Percentiles rank a stretch among this genome's conserved stretches.
Conservation (phyloP, 441 rosid species). For the Euphorbia corollata region DNA sequence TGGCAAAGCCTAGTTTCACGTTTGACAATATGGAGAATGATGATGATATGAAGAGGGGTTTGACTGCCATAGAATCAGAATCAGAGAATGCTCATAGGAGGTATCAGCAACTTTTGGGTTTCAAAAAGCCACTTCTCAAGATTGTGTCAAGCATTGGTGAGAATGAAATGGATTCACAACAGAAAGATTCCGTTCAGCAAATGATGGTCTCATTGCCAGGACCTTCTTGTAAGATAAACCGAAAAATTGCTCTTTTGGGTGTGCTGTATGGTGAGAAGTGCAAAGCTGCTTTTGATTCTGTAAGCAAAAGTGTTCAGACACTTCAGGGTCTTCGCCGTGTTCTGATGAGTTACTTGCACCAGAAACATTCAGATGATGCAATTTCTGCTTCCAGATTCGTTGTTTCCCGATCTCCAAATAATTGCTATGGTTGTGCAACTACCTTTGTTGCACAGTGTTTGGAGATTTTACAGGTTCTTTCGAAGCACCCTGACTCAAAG, state of each 20-base stretch:
- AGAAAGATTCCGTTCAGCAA: slow-evolving; percentile 99
- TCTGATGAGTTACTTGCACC: slow-evolving; percentile 97
- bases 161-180: slow-evolving; percentile 98
- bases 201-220: slow-evolving; percentile 99
- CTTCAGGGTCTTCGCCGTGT: slow-evolving; percentile 99
- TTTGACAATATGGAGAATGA: slow-evolving; percentile 99
- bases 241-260: slow-evolving; percentile 98
- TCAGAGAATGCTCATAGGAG: slow-evolving; percentile 99
- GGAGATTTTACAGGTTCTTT: slow-evolving; percentile 83
- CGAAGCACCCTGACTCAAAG: slow-evolving; percentile 73
- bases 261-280: slow-evolving; percentile 99
- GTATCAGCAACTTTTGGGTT: slow-evolving; percentile 99
- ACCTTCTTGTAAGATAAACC: slow-evolving; percentile 98
- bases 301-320: slow-evolving; percentile 99
- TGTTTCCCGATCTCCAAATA: slow-evolving; percentile 87
- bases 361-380: slow-evolving; percentile 68
- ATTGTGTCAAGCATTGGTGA: slow-evolving; percentile 99
- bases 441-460: slow-evolving; percentile 98
- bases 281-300: slow-evolving; percentile 99
- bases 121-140: slow-evolving; percentile 98
- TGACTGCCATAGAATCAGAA: slow-evolving; percentile 97
- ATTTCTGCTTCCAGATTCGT: slow-evolving; percentile 72
- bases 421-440: slow-evolving; percentile 98
- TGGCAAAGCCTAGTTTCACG: slow-evolving; percentile 98
- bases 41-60: slow-evolving; percentile 98